phyloP scores from a whole-genome alignment of 805 yeast species.

The Nakazawaea sp. region DNA sequence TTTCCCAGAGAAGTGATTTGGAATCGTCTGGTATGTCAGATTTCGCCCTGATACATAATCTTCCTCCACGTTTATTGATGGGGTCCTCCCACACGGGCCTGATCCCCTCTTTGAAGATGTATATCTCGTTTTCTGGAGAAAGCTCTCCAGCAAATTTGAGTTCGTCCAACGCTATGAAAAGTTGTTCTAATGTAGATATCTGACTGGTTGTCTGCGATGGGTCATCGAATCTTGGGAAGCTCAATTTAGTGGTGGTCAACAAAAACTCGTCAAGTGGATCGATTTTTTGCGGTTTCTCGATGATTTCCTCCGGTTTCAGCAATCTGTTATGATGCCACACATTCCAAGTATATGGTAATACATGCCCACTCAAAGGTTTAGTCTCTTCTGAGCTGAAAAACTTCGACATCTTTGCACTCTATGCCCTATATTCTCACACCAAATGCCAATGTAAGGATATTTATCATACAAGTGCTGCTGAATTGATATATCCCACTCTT shows the following conservation, averaged over 20 bases:
- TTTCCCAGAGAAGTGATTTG: slow-evolving; percentile 36
- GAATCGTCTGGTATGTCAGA: background rate
- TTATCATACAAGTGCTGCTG: no score
- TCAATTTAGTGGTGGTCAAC: slow-evolving; percentile 36
- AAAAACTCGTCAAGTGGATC: slow-evolving; percentile 31
- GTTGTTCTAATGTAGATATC: slow-evolving; percentile 44
- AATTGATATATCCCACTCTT: no score
- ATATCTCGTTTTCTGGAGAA: slow-evolving; percentile 42
- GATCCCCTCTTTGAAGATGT: slow-evolving; percentile 51
- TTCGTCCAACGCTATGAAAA: slow-evolving; percentile 38
- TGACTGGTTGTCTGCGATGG: slow-evolving; percentile 13
- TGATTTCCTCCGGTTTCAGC: slow-evolving; percentile 13
- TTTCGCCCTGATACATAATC: slow-evolving; percentile 41
- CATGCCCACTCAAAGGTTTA: slow-evolving; percentile 20
- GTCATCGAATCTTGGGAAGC: slow-evolving; percentile 26
- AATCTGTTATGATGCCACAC: slow-evolving; percentile 39
- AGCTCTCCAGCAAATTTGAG: slow-evolving; percentile 33
- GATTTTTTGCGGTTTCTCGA: background rate
- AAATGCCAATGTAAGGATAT: no score
- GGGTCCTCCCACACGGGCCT: slow-evolving; percentile 70
- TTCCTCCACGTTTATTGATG: slow-evolving; percentile 50
- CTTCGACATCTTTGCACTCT: slow-evolving; percentile 4
- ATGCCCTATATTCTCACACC: background rate
- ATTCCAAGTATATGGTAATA: slow-evolving; percentile 41
- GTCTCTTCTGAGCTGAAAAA: slow-evolving; percentile 1